phyloP scores from a whole-genome alignment of 371 early-diverging fungal species.

The Mucor plumbeus region DNA sequence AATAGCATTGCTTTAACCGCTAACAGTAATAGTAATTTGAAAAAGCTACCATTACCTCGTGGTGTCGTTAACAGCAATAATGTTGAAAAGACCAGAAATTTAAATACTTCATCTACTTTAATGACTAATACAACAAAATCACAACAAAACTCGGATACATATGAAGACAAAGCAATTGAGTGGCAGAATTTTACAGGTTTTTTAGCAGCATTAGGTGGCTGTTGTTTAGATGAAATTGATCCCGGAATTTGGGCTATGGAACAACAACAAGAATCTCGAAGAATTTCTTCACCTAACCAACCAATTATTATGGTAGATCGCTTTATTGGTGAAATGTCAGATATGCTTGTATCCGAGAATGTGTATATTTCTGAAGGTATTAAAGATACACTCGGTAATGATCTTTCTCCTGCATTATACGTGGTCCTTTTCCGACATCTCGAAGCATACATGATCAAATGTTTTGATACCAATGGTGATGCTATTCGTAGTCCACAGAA shows the following conservation, averaged over 20 bases:
- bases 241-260: background rate
- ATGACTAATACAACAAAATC: slow-evolving; percentile 1
- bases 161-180: slow-evolving; percentile 51
- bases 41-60: slow-evolving; percentile 10
- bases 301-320: slow-evolving; percentile 65
- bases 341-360: slow-evolving; percentile 82
- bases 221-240: slow-evolving; percentile 44
- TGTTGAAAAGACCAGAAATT: slow-evolving; percentile 4
- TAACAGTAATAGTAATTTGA: background rate
- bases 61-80: background rate
- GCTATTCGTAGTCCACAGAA: slow-evolving; percentile 74
- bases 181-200: slow-evolving; percentile 79
- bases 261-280: background rate
- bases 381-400: slow-evolving; percentile 86
- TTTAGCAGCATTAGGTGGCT: slow-evolving; percentile 71
- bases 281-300: slow-evolving; percentile 42
- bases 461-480: slow-evolving; percentile 75
- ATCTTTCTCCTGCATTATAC: slow-evolving; percentile 80
- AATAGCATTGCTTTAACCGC: background rate
- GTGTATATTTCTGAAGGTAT: slow-evolving; percentile 87
- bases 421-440: slow-evolving; percentile 78
- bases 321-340: slow-evolving; percentile 82
- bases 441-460: slow-evolving; percentile 67
- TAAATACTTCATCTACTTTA: background rate
- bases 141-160: slow-evolving; percentile 28